Base-by-base conservation (phyloP, 1,284 basidiomycete species). In the Coniferiporia weirii region DNA sequence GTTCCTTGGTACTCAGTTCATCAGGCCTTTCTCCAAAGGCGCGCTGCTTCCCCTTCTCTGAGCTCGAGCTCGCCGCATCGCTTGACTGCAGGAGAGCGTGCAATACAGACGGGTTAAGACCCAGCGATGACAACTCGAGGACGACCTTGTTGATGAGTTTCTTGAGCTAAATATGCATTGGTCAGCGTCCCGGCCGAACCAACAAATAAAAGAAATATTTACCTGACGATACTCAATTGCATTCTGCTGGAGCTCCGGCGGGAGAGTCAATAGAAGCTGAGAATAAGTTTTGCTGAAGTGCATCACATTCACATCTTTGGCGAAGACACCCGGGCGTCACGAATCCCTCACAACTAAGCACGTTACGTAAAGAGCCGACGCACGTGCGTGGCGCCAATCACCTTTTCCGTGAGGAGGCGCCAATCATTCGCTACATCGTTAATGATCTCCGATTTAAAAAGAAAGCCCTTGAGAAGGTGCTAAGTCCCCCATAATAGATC, bases 61-160 rank as follows among this genome's bases (percentile, higher is more conserved):
- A 44, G 17, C 44, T 62, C 54, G 51, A 48, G 34, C 35, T 54
- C 40, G 57, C 20, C 47, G 56, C 59, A 10, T 63, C 54, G 68
- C 66, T 59, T 68, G 63, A 22, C 68, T 77, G 75, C 17, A 81
- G 70, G 7, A 82, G 71, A 53, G 75, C 73, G 53, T 79, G 72
- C n/a, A 85, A 73, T 0, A 84, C 76, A 5, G 77, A 74, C 0
- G 79, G 88, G 50, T 81, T 83, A 3, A 96, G 76, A 7, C 94
- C 95, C 54, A 95, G 77, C 6, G 83, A 79, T 7, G 84, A 79
- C 34, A 98, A 84, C 71, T 98, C 95, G 15, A 77, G 74, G 0
- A 91, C 92, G 50, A 95, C 85, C 69, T 88, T 82, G 67, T 94
- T 93, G 69, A 98, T 94, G 54, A 97, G 79, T 68, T 93, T 95